These are phyloP conservation scores for Sparassis latifolia DNA, from an alignment of 1,284 basidiomycete genomes.

Conservation along the genomic window DNA sequence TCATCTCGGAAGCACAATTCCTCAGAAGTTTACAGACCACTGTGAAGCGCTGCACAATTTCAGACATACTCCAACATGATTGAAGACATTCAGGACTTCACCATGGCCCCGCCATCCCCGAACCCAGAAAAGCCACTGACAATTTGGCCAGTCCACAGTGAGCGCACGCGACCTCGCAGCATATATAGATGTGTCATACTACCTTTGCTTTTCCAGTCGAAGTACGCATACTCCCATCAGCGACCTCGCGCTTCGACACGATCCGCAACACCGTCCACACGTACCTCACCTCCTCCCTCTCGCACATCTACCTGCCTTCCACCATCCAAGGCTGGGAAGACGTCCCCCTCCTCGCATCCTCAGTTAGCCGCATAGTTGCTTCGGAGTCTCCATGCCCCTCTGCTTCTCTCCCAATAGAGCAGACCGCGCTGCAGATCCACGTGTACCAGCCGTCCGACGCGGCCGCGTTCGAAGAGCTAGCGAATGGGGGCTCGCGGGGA, in stretches of 20 bases:
- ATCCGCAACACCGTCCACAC: conserved; percentile 57
- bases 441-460: conserved; percentile 77
- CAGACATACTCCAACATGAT: conserved; percentile 4
- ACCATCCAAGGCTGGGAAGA: conserved; percentile 71
- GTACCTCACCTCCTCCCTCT: conserved; percentile 54
- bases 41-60: background rate
- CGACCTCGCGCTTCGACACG: conserved; percentile 66
- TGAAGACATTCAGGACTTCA: conserved; percentile 16
- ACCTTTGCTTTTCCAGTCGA: conserved; percentile 52
- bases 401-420: conserved; percentile 47
- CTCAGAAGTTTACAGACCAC: too few relatives aligned
- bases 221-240: conserved; percentile 63
- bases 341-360: conserved; percentile 59
- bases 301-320: conserved; percentile 59
- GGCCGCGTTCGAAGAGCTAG: conserved; percentile 75
- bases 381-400: conserved; percentile 60
- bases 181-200: background rate
- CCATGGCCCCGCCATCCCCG: conserved; percentile 19
- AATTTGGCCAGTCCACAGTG: conserved; percentile 57
- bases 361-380: conserved; percentile 76
- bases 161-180: conserved; percentile 11
- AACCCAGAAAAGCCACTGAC: conserved; percentile 13
- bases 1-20: too few relatives aligned
- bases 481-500: conserved; percentile 52
- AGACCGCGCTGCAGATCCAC: conserved; percentile 71